Conservation (phyloP, 495 filamentous ascomycete genomes). For the Penicillium dipodomyicola region DNA sequence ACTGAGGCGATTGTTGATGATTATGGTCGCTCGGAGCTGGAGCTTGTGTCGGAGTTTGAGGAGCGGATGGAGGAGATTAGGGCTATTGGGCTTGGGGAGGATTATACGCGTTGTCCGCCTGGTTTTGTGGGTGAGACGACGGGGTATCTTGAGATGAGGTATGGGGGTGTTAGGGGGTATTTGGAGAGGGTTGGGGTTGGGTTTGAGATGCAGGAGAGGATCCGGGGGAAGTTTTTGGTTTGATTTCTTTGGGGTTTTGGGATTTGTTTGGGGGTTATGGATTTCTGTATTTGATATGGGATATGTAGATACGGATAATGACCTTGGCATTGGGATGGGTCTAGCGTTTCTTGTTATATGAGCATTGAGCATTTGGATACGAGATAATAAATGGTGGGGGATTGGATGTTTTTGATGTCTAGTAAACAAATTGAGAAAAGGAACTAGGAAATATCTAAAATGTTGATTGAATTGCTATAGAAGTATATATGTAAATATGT, state of each 20-base stretch:
- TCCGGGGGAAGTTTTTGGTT: constrained; percentile 30
- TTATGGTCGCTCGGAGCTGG: constrained; percentile 62
- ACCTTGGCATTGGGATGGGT: constrained; percentile 9
- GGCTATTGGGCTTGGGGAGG: constrained; percentile 62
- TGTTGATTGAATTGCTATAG: background rate
- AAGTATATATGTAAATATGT: too few relatives aligned
- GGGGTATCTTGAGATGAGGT: constrained; percentile 50
- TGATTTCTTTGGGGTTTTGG: constrained; percentile 1
- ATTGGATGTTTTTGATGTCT: background rate
- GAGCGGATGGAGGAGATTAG: constrained; percentile 65
- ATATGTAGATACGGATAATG: constrained; percentile 23
- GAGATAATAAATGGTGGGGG: constrained; percentile 3
- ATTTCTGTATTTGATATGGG: constrained; percentile 16
- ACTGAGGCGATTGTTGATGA: constrained; percentile 59
- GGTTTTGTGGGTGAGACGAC: constrained; percentile 53
- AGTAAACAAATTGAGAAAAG: background rate
- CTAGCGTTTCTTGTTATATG: background rate
- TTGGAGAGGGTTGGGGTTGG: constrained; percentile 57
- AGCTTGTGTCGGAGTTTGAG: constrained; percentile 59
- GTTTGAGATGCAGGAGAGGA: constrained; percentile 32
- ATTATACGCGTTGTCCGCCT: constrained; percentile 62
- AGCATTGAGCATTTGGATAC: too few relatives aligned
- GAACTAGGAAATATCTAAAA: background rate
- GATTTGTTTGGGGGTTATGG: background rate
- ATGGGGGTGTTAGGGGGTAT: constrained; percentile 64